Evolutionary conservation across 768 basidiomycete species (phyloP).

Genomic region (Daedaleopsis nitida): DNA sequence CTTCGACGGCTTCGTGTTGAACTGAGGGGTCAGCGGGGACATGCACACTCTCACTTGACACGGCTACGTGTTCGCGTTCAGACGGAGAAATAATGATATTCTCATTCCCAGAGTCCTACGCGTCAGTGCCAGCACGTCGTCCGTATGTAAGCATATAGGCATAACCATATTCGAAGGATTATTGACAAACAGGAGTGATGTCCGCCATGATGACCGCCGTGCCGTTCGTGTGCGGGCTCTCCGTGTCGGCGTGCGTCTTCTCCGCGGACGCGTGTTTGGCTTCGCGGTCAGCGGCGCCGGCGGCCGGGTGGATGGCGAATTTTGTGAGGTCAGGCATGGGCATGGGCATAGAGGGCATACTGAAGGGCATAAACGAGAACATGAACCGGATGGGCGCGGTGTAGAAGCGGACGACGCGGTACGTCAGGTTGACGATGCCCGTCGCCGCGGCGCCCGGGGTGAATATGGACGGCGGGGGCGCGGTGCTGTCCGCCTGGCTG

Average conservation of each 20-base stretch:
- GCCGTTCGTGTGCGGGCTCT: conserved; percentile 11
- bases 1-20: not conserved
- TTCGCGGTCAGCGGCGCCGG: conserved; percentile 1
- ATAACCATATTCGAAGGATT: conserved; percentile 37
- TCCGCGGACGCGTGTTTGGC: conserved; percentile 19
- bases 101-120: conserved; percentile 38
- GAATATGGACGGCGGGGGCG: conserved; percentile 21
- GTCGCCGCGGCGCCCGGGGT: conserved; percentile 28
- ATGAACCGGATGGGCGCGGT: conserved; percentile 36
- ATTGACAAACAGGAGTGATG: conserved; percentile 52
- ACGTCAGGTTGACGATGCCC: conserved; percentile 32
- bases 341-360: conserved; percentile 14
- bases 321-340: conserved; percentile 8
- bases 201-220: conserved; percentile 19
- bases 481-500: conserved; percentile 6
- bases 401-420: conserved; percentile 34
- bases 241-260: conserved; percentile 6
- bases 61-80: not conserved
- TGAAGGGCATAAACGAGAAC: conserved; percentile 29
- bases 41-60: too few relatives aligned
- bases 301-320: conserved; percentile 15
- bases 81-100: conserved; percentile 22
- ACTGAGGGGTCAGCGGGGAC: not conserved
- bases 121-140: conserved; percentile 46
- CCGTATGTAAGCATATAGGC: conserved; percentile 43